Evolutionary conservation across 768 basidiomycete genomes (phyloP), one percentile per base, ranked within the genome.

Genomic region (Mrakia frigida): DNA sequence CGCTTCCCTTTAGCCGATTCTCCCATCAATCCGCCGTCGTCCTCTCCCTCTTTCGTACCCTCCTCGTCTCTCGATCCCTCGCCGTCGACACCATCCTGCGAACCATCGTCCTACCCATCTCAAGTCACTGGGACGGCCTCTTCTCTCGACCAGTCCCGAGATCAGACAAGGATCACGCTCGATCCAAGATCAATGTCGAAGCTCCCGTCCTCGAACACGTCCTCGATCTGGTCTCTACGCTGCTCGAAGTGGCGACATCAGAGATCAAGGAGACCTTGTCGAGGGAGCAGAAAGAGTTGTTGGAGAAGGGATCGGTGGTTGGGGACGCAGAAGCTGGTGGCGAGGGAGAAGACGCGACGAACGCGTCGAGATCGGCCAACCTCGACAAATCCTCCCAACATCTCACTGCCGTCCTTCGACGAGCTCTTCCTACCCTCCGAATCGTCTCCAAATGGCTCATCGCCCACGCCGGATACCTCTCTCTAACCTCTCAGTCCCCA

Each of bases 381-480:
- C 60, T 71, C n/a, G 41, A 74, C 31, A 23, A 28, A 18, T 52
- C n/a, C 37, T 72, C 76, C 16, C 35, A 21, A 3, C 72, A 77
- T 35, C 70, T 99, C 81, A 91, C 91, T 1, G 94, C 94, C 0
- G 87, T 88, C 18, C 91, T 98, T 78, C 87, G 96, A 68, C 87
- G 97, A 39, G 90, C 91, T 7, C 85, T 98, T 9, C 94, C 94
- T 6, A 90, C 92, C 9, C 84, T 98, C 46, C 89, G 96, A 28
- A 90, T 98, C 74, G 89, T 90, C 6, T 90, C 90, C 80, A 95
- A 94, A 82, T 99, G 97, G 97, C 82, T 98, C 18, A 85, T 87
- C 41, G 88, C 88, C 6, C 93, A 98, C 81, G 83, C 88, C 79
- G 88, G 88, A 77, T 92, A 92, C 79, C 81, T 93, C 33, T 80